Base-by-base conservation (phyloP, 1,139 yeast species). In the Sugiyamaella castrensis region DNA sequence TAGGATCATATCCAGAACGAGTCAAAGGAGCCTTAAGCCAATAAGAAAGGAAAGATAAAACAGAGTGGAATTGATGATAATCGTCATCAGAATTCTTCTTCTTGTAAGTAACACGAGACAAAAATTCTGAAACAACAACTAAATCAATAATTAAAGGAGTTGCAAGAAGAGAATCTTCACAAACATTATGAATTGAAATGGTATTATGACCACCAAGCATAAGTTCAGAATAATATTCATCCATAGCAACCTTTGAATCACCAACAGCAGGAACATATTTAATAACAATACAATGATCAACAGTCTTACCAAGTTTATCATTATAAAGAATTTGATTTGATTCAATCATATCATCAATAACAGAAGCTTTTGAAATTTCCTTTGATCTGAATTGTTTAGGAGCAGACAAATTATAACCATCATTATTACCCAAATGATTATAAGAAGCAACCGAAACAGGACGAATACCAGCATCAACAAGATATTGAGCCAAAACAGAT, bases 201-300 rank as follows among this genome's bases (percentile, higher is more conserved):
- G 92, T 85, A 75, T 89, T 91, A 74, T 89, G 97, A 43, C 98
- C 98, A 55, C 98, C 98, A 63, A 91, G 79, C 97, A 91, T 89
- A 68, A 91, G 81, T 71, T 91, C 97, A 53, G 95, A 85, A 74
- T 89, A 88, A 73, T 91, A 91, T 74, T 91, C 97, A 70, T 91
- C 98, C 97, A 91, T 91, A 48, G 98, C 98, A 56, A 91, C 96
- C 77, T 91, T 91, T 59, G 95, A 83, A 70, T 91, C 98, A 42
- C 96, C 96, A 49, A 91, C 97, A 8, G 97, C 97, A 53, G 87
- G 86, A 66, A 91, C 74, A 70, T 91, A 89, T 74, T 91, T 91
- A 74, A 91, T 91, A 57, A 91, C 98, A 69, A 91, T 89, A 72
- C 96, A 86, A 71, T 91, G 98, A 65, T 91, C 97, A 57, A 91